Base-by-base conservation (phyloP, 1,139 yeast species). In the Nakaseomyces nivariensis region DNA sequence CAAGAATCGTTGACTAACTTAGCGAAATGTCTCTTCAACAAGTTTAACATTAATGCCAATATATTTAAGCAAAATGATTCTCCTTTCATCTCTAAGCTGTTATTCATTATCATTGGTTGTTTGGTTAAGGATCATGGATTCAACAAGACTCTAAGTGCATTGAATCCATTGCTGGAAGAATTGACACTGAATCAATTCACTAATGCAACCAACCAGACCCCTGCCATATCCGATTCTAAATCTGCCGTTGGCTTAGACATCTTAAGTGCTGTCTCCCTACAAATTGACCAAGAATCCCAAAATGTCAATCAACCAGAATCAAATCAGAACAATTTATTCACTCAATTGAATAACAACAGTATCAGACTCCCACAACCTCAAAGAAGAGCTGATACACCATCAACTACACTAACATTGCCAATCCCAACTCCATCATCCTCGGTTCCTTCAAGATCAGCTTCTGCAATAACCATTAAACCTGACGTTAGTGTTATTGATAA, bases 91-190 rank as follows among this genome's bases (percentile, higher is more conserved):
- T 27, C 38, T 6, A 46, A 34, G 31, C 37, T 62, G 17, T 69
- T 86, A 45, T 75, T 76, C 56, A 75, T 82, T 31, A 63, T 84
- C 26, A 60, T 86, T 29, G 95, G 95, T 1, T 80, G 82, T 13
- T 77, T 89, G 54, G 76, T 83, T 37, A 82, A 81, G 58, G 95
- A 85, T 64, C 86, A 82, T 68, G 95, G 95, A 1, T 85, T 86
- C 61, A 89, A 86, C 59, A 66, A 75, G 1, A 73, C 82, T 26
- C 67, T 84, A 56, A 72, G 74, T 52, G 82, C 85, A 2, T 62
- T 86, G 37, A 77, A 86, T 55, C 89, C 84, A 55, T 73, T 85
- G 6, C 77, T 85, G 55, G 84, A 81, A 60, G 80, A 76, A 48
- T 68, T 78, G 37, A 72, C 86, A n/a, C 65, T 81, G 34, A 72